Evolutionary conservation across 1,284 basidiomycete genomes (phyloP), one percentile per base, ranked within the genome.

Genomic region (Fomitopsis schrenkii): DNA sequence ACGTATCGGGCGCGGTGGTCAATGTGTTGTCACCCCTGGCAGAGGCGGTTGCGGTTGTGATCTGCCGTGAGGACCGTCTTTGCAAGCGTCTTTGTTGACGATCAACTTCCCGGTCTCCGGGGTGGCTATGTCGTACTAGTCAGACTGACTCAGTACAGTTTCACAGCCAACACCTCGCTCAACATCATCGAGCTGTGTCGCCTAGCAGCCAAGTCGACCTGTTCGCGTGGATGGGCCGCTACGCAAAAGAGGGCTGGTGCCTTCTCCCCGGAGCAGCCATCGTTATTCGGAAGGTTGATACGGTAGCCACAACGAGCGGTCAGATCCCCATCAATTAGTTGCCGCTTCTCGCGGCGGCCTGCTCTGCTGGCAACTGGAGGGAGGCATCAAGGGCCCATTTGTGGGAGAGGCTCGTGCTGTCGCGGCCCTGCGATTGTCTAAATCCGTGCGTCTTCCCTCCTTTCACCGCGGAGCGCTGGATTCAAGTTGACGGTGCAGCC

Each of bases 391-490:
- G 22, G 22, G 22, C 22, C 22, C 35, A 6, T 12, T 40, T 15
- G 5, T 3, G 14, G 38, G 38, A 40, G 12, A 12, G 35, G 35
- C 35, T 36, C 35, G 35, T 36, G 35, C 35, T 12, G 26, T 48
- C 46, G 48, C 48, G 52, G 52, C 35, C 52, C 19, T 38, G 28
- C 9, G 3, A 19, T 38, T 17, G 52, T 22, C 28, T 54, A 22
- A 14, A 30, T 26, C 48, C 28, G 48, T 17, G 22, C 45, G 26
- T 5, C 4, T 26, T 35, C 28, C 22, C 4, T 36, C 52, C n/a
- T n/a, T 54, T 54, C 52, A 38, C 52, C 52, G 52, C 52, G 52
- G 52, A 54, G 52, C 52, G 36, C 52, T 54, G 22, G 35, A 15
- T 33, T 35, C 30, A 33, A 33, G 30, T 33, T 54, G 52, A 40